These are phyloP conservation scores for Pseudoscleropodium purum DNA, from an alignment of 225 moss, liverwort and hornwort species.

Conservation along the genomic window DNA sequence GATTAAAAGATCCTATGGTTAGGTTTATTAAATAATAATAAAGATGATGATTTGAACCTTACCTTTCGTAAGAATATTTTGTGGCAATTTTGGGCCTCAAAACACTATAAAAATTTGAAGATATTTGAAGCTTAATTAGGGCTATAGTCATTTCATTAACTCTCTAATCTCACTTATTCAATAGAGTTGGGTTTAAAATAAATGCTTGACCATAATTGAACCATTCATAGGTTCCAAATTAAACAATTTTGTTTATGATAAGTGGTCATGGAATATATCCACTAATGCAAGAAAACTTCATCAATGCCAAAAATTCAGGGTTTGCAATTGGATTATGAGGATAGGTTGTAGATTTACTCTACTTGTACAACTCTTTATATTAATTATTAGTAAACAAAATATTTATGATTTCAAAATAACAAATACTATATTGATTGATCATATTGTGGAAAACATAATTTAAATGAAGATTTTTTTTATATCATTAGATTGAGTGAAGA, in stretches of 20 bases:
- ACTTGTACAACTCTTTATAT: not conserved
- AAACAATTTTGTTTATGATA: not conserved
- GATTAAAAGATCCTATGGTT: not conserved
- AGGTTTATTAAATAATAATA: not conserved
- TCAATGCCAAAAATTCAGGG: not conserved
- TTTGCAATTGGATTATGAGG: not conserved
- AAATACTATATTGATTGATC: not conserved
- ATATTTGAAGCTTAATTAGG: not conserved
- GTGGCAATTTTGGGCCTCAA: too few relatives aligned
- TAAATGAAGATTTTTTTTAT: not conserved
- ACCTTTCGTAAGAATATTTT: not conserved
- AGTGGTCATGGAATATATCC: not conserved
- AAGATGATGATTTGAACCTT: not conserved
- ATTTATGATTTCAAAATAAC: not conserved
- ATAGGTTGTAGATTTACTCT: rapidly evolving
- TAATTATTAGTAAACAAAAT: not conserved
- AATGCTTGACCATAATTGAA: not conserved
- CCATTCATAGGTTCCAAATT: not conserved
- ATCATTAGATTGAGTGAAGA: not conserved
- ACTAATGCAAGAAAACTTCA: not conserved
- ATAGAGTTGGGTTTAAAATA: rapidly evolving
- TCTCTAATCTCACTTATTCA: not conserved
- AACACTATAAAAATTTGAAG: not conserved
- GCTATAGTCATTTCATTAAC: not conserved
- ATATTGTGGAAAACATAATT: not conserved